Evolutionary conservation across 2,329 filamentous ascomycete species (phyloP).

Genomic region (Scytalidium sp.): DNA sequence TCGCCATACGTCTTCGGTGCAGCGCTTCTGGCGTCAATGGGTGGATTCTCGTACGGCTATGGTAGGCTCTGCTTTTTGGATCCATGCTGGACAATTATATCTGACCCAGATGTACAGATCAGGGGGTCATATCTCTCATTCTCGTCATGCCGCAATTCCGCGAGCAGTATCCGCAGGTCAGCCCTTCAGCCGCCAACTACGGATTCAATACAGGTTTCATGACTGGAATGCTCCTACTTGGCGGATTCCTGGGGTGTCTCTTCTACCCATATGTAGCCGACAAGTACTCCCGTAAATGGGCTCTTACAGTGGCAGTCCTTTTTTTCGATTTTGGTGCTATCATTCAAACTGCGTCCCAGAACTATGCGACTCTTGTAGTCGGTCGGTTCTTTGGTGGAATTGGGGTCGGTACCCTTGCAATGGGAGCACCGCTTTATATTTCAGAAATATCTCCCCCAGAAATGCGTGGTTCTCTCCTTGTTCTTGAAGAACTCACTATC

Average conservation of each 20-base stretch:
- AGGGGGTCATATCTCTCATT: constrained; percentile 38
- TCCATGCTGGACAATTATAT: too few relatives aligned
- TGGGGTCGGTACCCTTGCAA: constrained; percentile 47
- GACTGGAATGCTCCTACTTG: constrained; percentile 53
- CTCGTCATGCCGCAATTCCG: constrained; percentile 35
- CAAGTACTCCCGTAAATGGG: constrained; percentile 38
- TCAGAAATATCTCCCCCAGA: constrained; percentile 46
- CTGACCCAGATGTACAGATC: constrained; percentile 17
- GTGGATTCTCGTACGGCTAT: constrained; percentile 38
- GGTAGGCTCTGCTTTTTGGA: too few relatives aligned
- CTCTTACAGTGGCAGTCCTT: constrained; percentile 44
- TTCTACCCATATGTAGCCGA: constrained; percentile 48
- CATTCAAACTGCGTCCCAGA: constrained; percentile 46
- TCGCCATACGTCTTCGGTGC: constrained; percentile 40
- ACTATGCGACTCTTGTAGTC: constrained; percentile 48
- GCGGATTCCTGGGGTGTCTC: constrained; percentile 42
- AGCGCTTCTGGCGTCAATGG: constrained; percentile 39
- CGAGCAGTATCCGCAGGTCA: constrained; percentile 29
- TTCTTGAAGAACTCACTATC: constrained; percentile 32
- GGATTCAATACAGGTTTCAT: constrained; percentile 26
- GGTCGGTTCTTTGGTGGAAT: constrained; percentile 47
- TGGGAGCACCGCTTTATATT: constrained; percentile 48
- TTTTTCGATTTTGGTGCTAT: constrained; percentile 48
- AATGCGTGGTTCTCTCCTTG: constrained; percentile 14
- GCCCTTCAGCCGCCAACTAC: constrained; percentile 27